These are phyloP conservation scores for Hypoxylon sp. DNA, from an alignment of 2,329 filamentous ascomycete genomes.

Conservation along the genomic window DNA sequence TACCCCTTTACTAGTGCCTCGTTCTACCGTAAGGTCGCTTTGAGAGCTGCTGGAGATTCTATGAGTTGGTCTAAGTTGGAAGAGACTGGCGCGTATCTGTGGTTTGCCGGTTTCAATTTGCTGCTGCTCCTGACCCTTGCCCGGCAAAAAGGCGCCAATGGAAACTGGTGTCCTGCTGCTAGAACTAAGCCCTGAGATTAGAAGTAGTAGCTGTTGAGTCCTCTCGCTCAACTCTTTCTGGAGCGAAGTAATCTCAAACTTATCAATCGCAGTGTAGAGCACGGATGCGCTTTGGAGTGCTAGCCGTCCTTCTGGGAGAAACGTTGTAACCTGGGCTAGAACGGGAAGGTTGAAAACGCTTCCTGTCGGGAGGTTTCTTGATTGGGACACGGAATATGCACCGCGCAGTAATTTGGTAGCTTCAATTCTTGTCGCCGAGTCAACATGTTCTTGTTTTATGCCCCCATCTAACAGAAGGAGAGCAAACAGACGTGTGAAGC, in stretches of 20 bases:
- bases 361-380: not conserved
- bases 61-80: not conserved
- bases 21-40: not conserved
- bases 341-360: conserved; percentile 2
- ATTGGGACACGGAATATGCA: not conserved
- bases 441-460: not conserved
- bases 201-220: not conserved
- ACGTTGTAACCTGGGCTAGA: not conserved
- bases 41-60: not conserved
- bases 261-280: not conserved
- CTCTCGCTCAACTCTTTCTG: not conserved
- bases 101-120: not conserved
- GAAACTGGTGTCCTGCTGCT: not conserved
- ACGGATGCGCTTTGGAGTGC: not conserved
- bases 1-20: not conserved
- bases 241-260: not conserved
- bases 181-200: not conserved
- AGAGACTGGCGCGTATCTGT: not conserved
- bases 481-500: conserved; percentile 2
- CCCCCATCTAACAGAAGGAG: not conserved
- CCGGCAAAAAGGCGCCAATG: not conserved
- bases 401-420: not conserved
- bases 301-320: not conserved
- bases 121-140: not conserved
- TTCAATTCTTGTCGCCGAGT: not conserved